Conservation (phyloP, 1,139 yeast genomes). For the Pichia sp. region DNA sequence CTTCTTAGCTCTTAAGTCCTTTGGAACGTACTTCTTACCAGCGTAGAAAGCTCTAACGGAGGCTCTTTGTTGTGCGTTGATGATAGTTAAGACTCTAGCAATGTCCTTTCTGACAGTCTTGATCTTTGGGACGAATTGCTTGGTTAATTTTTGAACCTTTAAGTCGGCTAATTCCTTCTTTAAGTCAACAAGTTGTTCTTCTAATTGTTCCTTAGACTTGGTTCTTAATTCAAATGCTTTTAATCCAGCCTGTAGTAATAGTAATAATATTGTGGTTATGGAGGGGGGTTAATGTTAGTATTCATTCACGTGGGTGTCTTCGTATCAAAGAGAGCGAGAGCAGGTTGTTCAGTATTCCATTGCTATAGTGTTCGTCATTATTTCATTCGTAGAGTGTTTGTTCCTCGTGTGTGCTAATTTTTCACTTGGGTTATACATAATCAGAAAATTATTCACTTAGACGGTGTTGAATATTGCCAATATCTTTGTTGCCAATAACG, state of each 20-base stretch:
- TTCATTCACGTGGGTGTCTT: not conserved
- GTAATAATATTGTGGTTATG: not conserved
- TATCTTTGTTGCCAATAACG: too few relatives aligned
- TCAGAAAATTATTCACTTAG: too few relatives aligned
- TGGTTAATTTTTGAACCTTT: conserved; percentile 94
- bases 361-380: too few relatives aligned
- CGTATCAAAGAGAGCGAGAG: too few relatives aligned
- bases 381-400: too few relatives aligned
- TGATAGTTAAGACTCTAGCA: conserved; percentile 97
- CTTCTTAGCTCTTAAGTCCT: conserved; percentile 99
- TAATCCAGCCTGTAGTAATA: conserved; percentile 58
- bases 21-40: conserved; percentile 97
- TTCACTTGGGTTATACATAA: too few relatives aligned
- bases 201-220: conserved; percentile 96
- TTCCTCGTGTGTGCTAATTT: too few relatives aligned
- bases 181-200: conserved; percentile 90
- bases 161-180: conserved; percentile 96
- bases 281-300: conserved; percentile 7
- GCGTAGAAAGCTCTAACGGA: conserved; percentile 94
- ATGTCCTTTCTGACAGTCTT: conserved; percentile 97
- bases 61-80: conserved; percentile 96
- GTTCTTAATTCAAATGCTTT: conserved; percentile 97
- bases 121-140: conserved; percentile 92
- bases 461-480: too few relatives aligned
- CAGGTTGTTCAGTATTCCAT: too few relatives aligned